Percentiles rank a stretch among this genome's conserved stretches.
These are phyloP conservation scores for Trichocladium uniseriatum DNA, from an alignment of 495 filamentous ascomycete genomes.

Conservation along the genomic window DNA sequence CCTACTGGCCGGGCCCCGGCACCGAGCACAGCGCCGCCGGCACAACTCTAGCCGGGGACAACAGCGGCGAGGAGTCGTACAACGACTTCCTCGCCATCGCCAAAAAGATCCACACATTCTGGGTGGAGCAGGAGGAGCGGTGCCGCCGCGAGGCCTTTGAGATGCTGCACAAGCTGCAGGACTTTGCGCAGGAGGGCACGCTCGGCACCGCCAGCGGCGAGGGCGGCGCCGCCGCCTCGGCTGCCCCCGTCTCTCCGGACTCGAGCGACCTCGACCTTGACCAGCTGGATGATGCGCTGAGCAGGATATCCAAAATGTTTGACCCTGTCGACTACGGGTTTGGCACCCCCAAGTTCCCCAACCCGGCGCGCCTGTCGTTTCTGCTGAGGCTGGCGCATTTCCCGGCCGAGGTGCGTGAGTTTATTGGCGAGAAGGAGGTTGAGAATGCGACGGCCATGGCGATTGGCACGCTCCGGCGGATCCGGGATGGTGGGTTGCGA, in stretches of 20 bases:
- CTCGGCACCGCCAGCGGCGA: conserved; percentile 35
- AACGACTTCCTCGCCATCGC: conserved; percentile 71
- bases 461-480: conserved; percentile 66
- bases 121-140: conserved; percentile 72
- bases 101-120: conserved; percentile 68
- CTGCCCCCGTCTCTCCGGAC: not conserved
- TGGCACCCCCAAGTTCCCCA: conserved; percentile 80
- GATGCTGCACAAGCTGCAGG: conserved; percentile 67
- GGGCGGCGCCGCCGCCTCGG: not conserved
- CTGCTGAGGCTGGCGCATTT: conserved; percentile 68
- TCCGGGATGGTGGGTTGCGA: conserved; percentile 78
- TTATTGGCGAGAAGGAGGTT: conserved; percentile 78
- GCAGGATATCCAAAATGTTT: conserved; percentile 67
- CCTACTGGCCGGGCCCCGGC: conserved; percentile 87
- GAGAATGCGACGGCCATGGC: conserved; percentile 71
- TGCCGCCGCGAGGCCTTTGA: conserved; percentile 75
- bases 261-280: conserved; percentile 69
- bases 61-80: conserved; percentile 42
- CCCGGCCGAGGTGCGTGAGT: conserved; percentile 62
- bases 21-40: conserved; percentile 39
- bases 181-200: conserved; percentile 81
- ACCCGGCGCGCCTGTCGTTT: conserved; percentile 74
- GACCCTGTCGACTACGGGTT: conserved; percentile 77
- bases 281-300: conserved; percentile 79
- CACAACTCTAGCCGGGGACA: not conserved